Base-by-base conservation (phyloP, 2,329 filamentous ascomycete species). In the Ascochyta viciae-villosae region DNA sequence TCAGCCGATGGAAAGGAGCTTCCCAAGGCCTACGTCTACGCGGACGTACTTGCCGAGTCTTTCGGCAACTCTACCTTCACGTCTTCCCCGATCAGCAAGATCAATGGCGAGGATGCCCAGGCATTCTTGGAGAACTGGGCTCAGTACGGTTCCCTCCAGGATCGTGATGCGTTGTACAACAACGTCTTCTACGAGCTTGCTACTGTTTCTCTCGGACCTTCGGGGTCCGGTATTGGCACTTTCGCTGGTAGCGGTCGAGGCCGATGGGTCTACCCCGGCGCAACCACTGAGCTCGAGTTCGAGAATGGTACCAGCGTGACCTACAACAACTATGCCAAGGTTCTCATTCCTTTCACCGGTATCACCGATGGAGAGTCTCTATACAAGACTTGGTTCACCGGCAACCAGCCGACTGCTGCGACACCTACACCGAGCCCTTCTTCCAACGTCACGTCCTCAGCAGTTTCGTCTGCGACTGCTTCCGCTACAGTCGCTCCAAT, bases 131-230 rank as follows among this genome's bases (percentile, higher is more conserved):
- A 81, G 38, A 75, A 81, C 2, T 80, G 78, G 67, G 77, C 80
- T 9, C 73, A 80, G 45, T 76, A 74, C 48, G 81, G 82, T 51
- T 76, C 71, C 26, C 77, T 81, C 27, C 85, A 87, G 59, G 85
- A 87, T 60, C 77, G 77, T 1, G 85, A 87, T 72, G 84, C 84
- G 24, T 75, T 85, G 57, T 87, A 82, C 72, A 82, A 81, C 68
- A 78, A 78, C 50, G 64, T 81, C 8, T 81, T 82, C 64, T 81
- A 81, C 54, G 70, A 77, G 27, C 70, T 81, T 15, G 76, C 77
- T 0, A 73, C 76, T n/a, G 74, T 81, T 1, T 75, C 76, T 27
- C 66, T 80, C 0, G 80, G 78, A 2, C 57, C 72, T 15, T 55
- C 65, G 12, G 78, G 79, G 7, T 67, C 74, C 7, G 77, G 76